Evolutionary conservation across 129 eudicot species (phyloP), one percentile per base, ranked within the genome.

Genomic region (Mikania micrantha): DNA sequence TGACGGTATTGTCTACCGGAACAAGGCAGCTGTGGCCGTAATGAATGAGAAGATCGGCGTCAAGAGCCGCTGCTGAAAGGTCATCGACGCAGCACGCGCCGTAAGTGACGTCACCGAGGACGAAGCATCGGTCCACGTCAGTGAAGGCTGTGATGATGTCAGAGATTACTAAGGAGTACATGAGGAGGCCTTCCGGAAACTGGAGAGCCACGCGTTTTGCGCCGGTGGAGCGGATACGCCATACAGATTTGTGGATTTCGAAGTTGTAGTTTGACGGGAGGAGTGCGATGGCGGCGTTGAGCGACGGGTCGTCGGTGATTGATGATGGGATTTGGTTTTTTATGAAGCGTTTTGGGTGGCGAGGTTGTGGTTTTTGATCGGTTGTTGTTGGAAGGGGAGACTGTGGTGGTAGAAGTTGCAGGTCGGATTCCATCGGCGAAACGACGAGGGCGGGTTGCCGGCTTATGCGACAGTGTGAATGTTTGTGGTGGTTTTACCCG

Each of bases 71-170:
- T 0, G 98, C 96, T 17, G 98, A 74, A 48, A 88, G 86, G 75
- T 92, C 98, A 66, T 92, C 95, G 5, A 92, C 85, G 52, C 98
- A 92, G 66, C 98, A 92, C 2, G 98, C 98, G 57, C 98, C 98
- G 73, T 85, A 92, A 15, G 98, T 88, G 72, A 88, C 98, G 83
- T 92, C 98, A 25, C 91, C 96, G 53, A 92, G 86, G 36, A 92
- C 60, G 66, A 88, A 82, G 60, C 86, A 78, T 5, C 78, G 80
- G 3, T 74, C 80, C 31, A 76, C 89, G 74, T 44, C 67, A 39
- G 98, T 80, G 79, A 88, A 92, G 42, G 98, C 58, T 64, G 84
- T 73, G 78, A 92, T 85, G 67, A 92, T 86, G 74, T 92, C 98
- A 66, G 96, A 84, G 81, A 92, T 90, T 60, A 69, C 47, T 35